Evolutionary conservation across 2,329 filamentous ascomycete species (phyloP).

Genomic region (Nemania sp.): DNA sequence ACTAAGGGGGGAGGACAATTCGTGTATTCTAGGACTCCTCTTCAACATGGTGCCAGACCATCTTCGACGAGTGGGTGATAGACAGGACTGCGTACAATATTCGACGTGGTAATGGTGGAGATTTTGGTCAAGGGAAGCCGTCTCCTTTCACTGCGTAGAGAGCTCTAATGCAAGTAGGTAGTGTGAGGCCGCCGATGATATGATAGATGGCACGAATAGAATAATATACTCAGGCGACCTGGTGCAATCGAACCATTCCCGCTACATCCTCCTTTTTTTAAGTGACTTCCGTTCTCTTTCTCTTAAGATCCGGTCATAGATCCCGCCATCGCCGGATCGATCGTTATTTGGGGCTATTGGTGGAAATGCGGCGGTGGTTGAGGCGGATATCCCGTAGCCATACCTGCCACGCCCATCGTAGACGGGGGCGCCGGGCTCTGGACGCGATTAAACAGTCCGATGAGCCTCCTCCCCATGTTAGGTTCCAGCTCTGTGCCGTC

Average conservation of each 20-base stretch:
- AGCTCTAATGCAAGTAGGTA: background rate
- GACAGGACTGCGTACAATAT: background rate
- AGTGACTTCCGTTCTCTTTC: background rate
- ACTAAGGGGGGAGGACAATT: background rate
- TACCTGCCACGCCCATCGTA: slow-evolving; percentile 35
- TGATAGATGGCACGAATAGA: background rate
- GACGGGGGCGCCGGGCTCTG: slow-evolving; percentile 46
- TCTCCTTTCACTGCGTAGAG: background rate
- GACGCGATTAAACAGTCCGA: slow-evolving; percentile 74
- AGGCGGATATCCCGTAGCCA: slow-evolving; percentile 46
- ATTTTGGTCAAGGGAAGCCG: background rate
- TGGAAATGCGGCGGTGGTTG: slow-evolving; percentile 44
- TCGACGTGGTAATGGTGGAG: background rate
- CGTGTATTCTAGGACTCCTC: slow-evolving; percentile 4
- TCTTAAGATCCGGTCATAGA: background rate
- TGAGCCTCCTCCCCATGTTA: slow-evolving; percentile 72
- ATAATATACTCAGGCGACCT: background rate
- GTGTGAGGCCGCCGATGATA: background rate
- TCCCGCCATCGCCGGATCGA: background rate
- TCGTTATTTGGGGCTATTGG: slow-evolving; percentile 31
- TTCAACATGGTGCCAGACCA: slow-evolving; percentile 1
- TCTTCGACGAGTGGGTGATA: background rate
- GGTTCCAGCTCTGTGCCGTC: slow-evolving; percentile 94
- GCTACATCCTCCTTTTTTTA: background rate
- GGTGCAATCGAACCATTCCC: background rate